Evolutionary conservation across 2,329 filamentous ascomycete species (phyloP).

Genomic region (Neonectria magnoliae): DNA sequence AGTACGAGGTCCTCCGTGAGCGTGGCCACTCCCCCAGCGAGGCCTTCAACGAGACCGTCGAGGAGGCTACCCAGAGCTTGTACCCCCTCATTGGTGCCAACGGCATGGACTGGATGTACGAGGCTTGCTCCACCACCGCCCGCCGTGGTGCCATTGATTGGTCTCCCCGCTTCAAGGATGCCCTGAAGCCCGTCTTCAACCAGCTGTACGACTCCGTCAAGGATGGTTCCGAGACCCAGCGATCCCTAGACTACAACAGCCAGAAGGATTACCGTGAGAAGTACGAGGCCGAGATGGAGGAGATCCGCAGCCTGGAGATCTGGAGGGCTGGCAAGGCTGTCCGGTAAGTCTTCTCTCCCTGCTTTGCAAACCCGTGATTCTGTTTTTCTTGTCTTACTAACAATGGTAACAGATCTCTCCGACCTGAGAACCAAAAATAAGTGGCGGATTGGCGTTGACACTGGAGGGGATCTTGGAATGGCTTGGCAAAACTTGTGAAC

Average conservation of each 20-base stretch:
- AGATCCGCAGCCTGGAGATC: conserved; percentile 98
- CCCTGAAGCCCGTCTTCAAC: conserved; percentile 98
- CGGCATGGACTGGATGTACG: conserved; percentile 99
- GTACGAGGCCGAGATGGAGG: conserved; percentile 98
- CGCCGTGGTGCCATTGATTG: conserved; percentile 99
- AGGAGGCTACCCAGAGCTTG: conserved; percentile 97
- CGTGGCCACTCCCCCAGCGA: conserved; percentile 96
- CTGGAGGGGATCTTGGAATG: conserved; percentile 35
- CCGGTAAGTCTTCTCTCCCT: conserved; percentile 63
- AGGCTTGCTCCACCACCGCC: conserved; percentile 98
- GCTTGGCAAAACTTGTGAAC: conserved; percentile 35
- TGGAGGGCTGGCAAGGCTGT: conserved; percentile 99
- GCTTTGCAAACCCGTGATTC: neutral
- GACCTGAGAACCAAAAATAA: conserved; percentile 88
- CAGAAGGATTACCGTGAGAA: conserved; percentile 95
- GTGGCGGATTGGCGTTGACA: conserved; percentile 28
- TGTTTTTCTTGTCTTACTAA: conserved; percentile 24
- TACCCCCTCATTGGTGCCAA: conserved; percentile 97
- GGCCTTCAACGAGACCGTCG: conserved; percentile 99
- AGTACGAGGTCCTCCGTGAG: conserved; percentile 99
- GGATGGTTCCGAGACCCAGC: conserved; percentile 92
- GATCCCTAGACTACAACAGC: conserved; percentile 96
- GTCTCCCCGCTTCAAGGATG: conserved; percentile 96
- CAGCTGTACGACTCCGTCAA: conserved; percentile 93
- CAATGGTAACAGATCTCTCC: conserved; percentile 67